phyloP scores from a whole-genome alignment of 2,329 filamentous ascomycete genomes.

The Cladosporium velox region DNA sequence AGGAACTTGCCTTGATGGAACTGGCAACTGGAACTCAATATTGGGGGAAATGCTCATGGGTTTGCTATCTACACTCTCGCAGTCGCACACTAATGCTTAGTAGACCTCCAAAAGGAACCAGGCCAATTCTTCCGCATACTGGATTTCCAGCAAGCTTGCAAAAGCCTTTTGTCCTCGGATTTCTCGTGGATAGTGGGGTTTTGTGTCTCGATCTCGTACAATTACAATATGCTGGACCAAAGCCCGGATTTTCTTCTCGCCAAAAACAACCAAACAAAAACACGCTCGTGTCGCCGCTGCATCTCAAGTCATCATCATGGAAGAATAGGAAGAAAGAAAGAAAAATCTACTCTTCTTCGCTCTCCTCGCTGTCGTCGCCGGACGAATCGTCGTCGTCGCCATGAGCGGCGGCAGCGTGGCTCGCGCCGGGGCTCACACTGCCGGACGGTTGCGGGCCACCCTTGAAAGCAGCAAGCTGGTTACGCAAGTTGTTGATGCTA shows the following conservation, averaged over 20 bases:
- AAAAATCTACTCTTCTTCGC: conserved; percentile 37
- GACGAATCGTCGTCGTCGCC: conserved; percentile 26
- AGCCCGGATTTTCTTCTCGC: not conserved
- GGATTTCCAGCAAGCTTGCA: not conserved
- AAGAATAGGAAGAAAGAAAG: not conserved
- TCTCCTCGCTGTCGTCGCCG: conserved; percentile 39
- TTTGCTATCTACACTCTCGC: not conserved
- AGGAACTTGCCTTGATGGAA: not conserved
- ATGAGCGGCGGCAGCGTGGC: conserved; percentile 24
- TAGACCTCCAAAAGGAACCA: not conserved
- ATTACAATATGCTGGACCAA: conserved; percentile 18
- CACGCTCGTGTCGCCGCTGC: conserved; percentile 14
- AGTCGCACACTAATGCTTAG: not conserved
- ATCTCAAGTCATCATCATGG: conserved; percentile 18
- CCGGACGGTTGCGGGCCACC: conserved; percentile 22
- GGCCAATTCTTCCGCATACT: not conserved
- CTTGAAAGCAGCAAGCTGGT: conserved; percentile 52
- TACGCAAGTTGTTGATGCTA: conserved; percentile 64
- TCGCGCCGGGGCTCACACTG: conserved; percentile 27
- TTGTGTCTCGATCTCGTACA: conserved; percentile 11
- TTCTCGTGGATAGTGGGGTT: not conserved
- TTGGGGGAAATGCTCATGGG: not conserved
- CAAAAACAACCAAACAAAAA: not conserved
- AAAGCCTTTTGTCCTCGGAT: not conserved
- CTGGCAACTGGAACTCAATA: not conserved